Evolutionary conservation across 73 alveolate species (phyloP).

Genomic region (Paramecium tetraurelia): DNA sequence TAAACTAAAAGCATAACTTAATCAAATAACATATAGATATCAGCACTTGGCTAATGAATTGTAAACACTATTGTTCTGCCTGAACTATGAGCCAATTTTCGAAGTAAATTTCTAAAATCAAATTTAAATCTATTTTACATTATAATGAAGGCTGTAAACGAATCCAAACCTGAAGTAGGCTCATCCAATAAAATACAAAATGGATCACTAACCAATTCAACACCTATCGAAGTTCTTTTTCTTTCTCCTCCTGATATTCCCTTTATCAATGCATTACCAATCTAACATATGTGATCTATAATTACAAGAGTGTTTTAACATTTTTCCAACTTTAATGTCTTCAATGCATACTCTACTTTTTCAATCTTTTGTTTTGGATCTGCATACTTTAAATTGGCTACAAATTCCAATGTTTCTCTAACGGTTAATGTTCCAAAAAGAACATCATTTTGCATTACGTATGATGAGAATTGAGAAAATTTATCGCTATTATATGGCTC

Average conservation of each 20-base stretch:
- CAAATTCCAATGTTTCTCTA: constrained; percentile 80
- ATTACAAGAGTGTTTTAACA: constrained; percentile 57
- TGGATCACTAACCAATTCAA: constrained; percentile 71
- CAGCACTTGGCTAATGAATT: constrained; percentile 80
- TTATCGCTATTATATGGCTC: constrained; percentile 63
- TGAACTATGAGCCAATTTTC: background rate
- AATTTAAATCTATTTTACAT: background rate
- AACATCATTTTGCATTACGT: constrained; percentile 87
- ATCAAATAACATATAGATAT: constrained; percentile 50
- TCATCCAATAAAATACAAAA: constrained; percentile 69
- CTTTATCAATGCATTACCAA: constrained; percentile 62
- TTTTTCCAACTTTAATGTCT: constrained; percentile 73
- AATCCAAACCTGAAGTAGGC: constrained; percentile 73
- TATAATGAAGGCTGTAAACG: constrained; percentile 10
- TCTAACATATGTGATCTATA: background rate
- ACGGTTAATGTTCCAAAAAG: constrained; percentile 84
- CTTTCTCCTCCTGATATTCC: constrained; percentile 77
- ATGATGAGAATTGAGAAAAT: constrained; percentile 75
- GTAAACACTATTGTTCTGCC: constrained; percentile 69
- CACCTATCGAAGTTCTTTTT: constrained; percentile 70
- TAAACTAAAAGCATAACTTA: constrained; percentile 55
- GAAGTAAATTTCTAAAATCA: background rate
- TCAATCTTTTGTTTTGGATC: constrained; percentile 67
- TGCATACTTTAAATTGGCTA: constrained; percentile 79
- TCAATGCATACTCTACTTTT: constrained; percentile 73